Evolutionary conservation across 2,329 filamentous ascomycete genomes (phyloP), one percentile per base, ranked within the genome.

Genomic region (Trichoderma guizhouense): DNA sequence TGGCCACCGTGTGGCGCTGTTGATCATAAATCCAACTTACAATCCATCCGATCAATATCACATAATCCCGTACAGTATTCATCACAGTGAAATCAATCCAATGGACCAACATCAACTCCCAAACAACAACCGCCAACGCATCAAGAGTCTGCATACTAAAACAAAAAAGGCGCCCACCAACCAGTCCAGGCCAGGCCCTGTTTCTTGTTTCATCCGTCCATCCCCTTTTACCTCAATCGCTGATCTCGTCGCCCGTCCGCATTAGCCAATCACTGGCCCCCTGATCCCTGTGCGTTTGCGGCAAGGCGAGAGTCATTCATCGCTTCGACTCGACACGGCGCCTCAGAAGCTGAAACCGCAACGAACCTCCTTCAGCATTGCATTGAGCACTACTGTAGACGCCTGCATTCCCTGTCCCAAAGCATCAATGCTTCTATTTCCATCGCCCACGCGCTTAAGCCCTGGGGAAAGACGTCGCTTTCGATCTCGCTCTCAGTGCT

Each of bases 281-380:
- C 55, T 63, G 32, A 69, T 68, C 63, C 34, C 30, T 51, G 68
- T 60, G 55, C 53, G 28, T 53, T 58, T 53, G 66, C 39, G 32
- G n/a, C 57, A 69, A 47, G 61, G 60, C 65, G 39, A 55, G 39
- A 55, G 39, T 72, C 71, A 70, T 69, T 69, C 66, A 57, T 39
- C 66, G 43, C 34, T 12, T 64, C 71, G 64, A 57, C 71, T 43
- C 71, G 32, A 58, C 55, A 32, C 57, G 32, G 15, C 71, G 28
- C 68, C 61, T 51, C 34, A 43, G 66, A 61, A 69, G 68, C 71
- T 62, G 62, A 69, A 57, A 65, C 66, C 14, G 32, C 60, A 30
- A 26, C 24, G n/a, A 64, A 34, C 15, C 63, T 43, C 57, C 60
- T 39, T 26, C 30, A 39, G 24, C 28, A 53, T 51, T 58, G 34